Base-by-base conservation (phyloP, 148 eudicot species). In the Heliosperma pusillum region DNA sequence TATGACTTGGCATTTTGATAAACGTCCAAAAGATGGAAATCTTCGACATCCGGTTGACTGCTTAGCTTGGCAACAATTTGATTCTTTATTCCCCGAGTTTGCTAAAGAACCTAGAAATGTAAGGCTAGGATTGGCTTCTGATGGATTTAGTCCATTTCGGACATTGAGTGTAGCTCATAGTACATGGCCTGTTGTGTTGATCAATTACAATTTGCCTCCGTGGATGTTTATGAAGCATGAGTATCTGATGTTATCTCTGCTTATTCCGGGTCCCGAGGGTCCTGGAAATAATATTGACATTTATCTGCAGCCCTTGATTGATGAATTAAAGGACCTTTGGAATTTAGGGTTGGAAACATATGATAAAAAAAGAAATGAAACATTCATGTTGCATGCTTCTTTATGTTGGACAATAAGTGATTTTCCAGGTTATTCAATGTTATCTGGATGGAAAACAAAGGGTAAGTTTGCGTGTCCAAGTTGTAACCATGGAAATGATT, bases 311-410 rank as follows among this genome's bases (percentile, higher is more conserved):
- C 36, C 36, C 2, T 69, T 3, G 5, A 68, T 76, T 22, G 63
- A 67, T 30, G 79, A 76, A 15, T 58, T 68, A 1, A 68, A 68
- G 20, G 73, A 76, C 20, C 15, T 76, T 15, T 76, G 36, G 72
- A 22, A 13, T 20, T 29, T 24, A n/a, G 73, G 79, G 17, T 21
- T 69, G 8, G 66, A 71, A 10, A 64, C 76, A 7, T 78, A 72
- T 65, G 71, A 78, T 40, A 53, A n/a, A 42, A 71, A 17, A 8
- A 53, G 21, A 24, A 33, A 64, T 21, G 24, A 72, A 47, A 27
- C 63, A 30, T 78, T 78, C 36, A 44, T 30, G 27, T 27, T 78
- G 20, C 56, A 52, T 78, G 71, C 56, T 25, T 1, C 44, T 17
- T 53, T 78, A 10, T 13, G 16, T 13, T 30, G 65, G 52, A 78